Percentiles rank a stretch among this genome's conserved stretches.
Conservation (phyloP, 2,329 filamentous ascomycete genomes). For the Claviceps fusiformis region DNA sequence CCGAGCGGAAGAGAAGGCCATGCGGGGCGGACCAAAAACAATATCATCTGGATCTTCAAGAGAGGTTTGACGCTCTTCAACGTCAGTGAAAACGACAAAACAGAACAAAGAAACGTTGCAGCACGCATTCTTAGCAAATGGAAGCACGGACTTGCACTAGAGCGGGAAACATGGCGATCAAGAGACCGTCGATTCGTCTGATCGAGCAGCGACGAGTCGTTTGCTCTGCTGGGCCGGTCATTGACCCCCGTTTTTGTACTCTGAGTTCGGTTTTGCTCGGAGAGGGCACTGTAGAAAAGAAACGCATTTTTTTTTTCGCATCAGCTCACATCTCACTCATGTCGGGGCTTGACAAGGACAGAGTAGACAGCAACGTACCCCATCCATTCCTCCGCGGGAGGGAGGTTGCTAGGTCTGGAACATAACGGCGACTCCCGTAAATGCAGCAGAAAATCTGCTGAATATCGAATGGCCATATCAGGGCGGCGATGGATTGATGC, state of each 20-base stretch:
- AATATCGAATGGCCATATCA: conserved; percentile 52
- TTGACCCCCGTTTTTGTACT: conserved; percentile 23
- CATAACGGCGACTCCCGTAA: conserved; percentile 75
- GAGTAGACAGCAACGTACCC: conserved; percentile 43
- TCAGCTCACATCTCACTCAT: neutral
- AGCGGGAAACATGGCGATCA: conserved; percentile 43
- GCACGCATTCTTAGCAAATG: neutral
- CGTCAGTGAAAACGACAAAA: neutral
- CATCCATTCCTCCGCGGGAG: conserved; percentile 91
- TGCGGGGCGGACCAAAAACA: conserved; percentile 72
- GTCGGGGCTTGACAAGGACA: neutral
- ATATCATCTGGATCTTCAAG: conserved; percentile 59
- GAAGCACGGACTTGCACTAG: conserved; percentile 37
- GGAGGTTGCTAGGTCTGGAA: conserved; percentile 63
- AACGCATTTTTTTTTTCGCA: neutral
- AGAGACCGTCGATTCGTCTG: conserved; percentile 37
- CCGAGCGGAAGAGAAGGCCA: conserved; percentile 67
- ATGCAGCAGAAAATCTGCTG: conserved; percentile 59
- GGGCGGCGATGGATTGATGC: conserved; percentile 20
- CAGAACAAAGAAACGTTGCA: neutral
- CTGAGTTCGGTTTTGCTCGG: conserved; percentile 32
- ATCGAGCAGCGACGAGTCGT: conserved; percentile 32
- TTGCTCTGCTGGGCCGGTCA: conserved; percentile 31
- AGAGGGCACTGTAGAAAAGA: conserved; percentile 23
- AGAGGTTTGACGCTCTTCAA: neutral